phyloP scores from a whole-genome alignment of 1,139 yeast genomes.

The Yamadazyma trypodendri region DNA sequence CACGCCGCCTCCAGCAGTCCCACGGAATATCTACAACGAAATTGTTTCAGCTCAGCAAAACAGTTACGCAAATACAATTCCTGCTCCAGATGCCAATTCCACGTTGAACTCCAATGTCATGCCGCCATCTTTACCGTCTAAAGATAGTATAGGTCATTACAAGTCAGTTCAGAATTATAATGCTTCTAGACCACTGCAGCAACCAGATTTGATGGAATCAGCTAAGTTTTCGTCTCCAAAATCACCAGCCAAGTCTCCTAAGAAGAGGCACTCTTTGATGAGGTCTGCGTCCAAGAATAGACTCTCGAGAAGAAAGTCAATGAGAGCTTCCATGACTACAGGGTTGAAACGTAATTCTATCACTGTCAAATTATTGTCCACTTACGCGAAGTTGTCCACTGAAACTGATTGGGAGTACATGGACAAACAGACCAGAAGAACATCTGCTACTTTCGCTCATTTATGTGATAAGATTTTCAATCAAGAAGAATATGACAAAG shows the following conservation, averaged over 20 bases:
- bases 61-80: constrained; percentile 10
- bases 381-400: constrained; percentile 68
- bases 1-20: constrained; percentile 33
- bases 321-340: constrained; percentile 41
- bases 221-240: constrained; percentile 24
- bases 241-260: constrained; percentile 12
- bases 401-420: constrained; percentile 70
- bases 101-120: constrained; percentile 20
- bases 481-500: constrained; percentile 54
- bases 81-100: background rate
- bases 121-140: constrained; percentile 45
- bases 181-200: constrained; percentile 3
- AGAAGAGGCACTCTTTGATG: constrained; percentile 34
- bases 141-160: constrained; percentile 28
- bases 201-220: constrained; percentile 27
- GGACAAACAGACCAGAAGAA: constrained; percentile 72
- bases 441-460: constrained; percentile 75
- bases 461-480: constrained; percentile 74
- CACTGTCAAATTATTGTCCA: constrained; percentile 64
- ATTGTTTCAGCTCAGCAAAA: constrained; percentile 41
- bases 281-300: constrained; percentile 33
- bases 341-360: constrained; percentile 66
- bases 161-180: constrained; percentile 16
- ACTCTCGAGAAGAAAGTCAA: constrained; percentile 37
- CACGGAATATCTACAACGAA: constrained; percentile 48